These are phyloP conservation scores for Nectriaceae sp. DNA, from an alignment of 2,329 filamentous ascomycete species.

Conservation along the genomic window DNA sequence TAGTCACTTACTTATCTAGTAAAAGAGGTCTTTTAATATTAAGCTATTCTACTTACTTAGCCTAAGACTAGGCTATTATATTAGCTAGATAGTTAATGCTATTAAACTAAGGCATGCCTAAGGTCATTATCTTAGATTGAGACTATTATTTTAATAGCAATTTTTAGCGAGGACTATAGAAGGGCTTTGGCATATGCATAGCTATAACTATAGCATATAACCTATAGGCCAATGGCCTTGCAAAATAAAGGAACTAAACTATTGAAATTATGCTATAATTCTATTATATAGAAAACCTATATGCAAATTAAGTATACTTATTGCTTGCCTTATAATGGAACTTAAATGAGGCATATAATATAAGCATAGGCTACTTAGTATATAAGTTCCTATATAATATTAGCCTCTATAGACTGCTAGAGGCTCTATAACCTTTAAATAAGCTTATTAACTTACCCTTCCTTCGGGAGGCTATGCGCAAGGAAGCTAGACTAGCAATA, in stretches of 20 bases:
- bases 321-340: not conserved
- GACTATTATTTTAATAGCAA: not conserved
- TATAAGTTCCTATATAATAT: conserved; percentile 2
- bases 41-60: not conserved
- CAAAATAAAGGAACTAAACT: conserved; percentile 3
- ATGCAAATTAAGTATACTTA: not conserved
- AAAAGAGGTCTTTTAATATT: not conserved
- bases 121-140: not conserved
- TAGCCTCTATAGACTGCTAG: not conserved
- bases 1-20: not conserved
- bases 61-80: not conserved
- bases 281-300: conserved; percentile 2
- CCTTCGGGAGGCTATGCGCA: not conserved
- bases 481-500: not conserved
- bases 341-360: not conserved
- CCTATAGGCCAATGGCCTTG: not conserved
- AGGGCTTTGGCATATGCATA: not conserved
- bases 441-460: not conserved
- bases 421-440: not conserved
- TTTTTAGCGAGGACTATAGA: not conserved
- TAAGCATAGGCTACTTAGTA: not conserved
- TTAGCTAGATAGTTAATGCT: not conserved
- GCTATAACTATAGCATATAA: conserved; percentile 1
- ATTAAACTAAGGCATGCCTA: conserved; percentile 1
- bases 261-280: not conserved